These are phyloP conservation scores for Pichia cabralensis DNA, from an alignment of 805 yeast genomes.

Conservation along the genomic window DNA sequence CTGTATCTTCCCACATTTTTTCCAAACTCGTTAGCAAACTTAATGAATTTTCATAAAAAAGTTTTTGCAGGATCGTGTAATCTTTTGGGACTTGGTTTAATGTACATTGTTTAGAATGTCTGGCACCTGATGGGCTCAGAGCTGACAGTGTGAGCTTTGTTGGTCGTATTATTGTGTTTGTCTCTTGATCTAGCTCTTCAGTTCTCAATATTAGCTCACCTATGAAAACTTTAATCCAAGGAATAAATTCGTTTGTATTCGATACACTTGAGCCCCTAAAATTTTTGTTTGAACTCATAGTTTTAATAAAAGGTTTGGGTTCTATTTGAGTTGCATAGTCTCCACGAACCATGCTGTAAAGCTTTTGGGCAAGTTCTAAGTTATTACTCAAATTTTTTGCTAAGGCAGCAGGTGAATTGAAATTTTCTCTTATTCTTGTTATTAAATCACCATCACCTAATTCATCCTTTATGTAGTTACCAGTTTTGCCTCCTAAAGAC, in stretches of 20 bases:
- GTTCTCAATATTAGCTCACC: constrained; percentile 70
- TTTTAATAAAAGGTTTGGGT: constrained; percentile 54
- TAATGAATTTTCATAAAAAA: constrained; percentile 16
- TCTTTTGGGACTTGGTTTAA: constrained; percentile 26
- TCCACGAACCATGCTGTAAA: constrained; percentile 63
- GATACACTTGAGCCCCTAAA: constrained; percentile 49
- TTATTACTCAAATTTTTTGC: constrained; percentile 31
- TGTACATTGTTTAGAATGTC: constrained; percentile 34
- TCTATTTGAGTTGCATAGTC: constrained; percentile 41
- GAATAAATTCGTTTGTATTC: constrained; percentile 44
- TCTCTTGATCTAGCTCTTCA: constrained; percentile 65
- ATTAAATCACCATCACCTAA: constrained; percentile 32
- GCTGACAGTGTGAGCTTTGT: constrained; percentile 39
- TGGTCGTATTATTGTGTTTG: constrained; percentile 36
- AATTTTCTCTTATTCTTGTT: constrained; percentile 40
- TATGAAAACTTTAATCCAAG: constrained; percentile 77
- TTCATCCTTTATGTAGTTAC: constrained; percentile 43
- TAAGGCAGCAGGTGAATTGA: constrained; percentile 29
- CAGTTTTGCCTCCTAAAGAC: constrained; percentile 87
- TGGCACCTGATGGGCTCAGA: constrained; percentile 13
- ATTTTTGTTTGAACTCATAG: constrained; percentile 86
- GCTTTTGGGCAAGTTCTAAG: constrained; percentile 37
- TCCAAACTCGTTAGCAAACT: constrained; percentile 12
- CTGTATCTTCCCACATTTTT: constrained; percentile 18
- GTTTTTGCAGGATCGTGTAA: constrained; percentile 27